These are phyloP conservation scores for Leccinum fibrillosum DNA, from an alignment of 768 basidiomycete species.

Conservation along the genomic window DNA sequence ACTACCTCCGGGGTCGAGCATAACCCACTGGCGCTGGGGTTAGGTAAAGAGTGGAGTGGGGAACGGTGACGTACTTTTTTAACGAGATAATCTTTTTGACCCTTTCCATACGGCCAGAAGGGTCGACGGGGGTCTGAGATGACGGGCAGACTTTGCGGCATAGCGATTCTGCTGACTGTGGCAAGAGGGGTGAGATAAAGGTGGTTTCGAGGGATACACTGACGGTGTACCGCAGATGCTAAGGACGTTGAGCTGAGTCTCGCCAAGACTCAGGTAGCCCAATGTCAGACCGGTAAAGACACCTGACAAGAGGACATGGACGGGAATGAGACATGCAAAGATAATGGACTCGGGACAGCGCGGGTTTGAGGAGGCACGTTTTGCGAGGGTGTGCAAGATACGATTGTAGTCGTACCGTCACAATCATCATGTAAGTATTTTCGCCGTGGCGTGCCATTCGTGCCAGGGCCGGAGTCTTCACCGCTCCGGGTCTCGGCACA, in stretches of 20 bases:
- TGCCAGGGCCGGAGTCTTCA: too few relatives aligned
- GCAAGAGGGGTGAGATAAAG: neutral
- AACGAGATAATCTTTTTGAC: constrained; percentile 83
- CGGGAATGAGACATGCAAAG: constrained; percentile 65
- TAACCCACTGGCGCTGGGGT: constrained; percentile 49
- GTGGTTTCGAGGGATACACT: constrained; percentile 24
- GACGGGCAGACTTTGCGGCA: constrained; percentile 76
- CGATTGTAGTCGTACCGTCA: too few relatives aligned
- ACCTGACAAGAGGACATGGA: constrained; percentile 80
- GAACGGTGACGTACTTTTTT: constrained; percentile 50
- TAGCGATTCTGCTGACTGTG: constrained; percentile 74
- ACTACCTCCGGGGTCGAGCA: constrained; percentile 80
- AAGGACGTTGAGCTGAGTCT: constrained; percentile 86
- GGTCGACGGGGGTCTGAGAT: constrained; percentile 61
- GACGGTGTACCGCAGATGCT: constrained; percentile 82
- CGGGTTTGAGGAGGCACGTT: constrained; percentile 24
- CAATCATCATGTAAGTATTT: too few relatives aligned
- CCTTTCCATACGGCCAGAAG: constrained; percentile 40
- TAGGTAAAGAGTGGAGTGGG: neutral
- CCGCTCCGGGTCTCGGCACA: too few relatives aligned
- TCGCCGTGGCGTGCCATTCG: too few relatives aligned
- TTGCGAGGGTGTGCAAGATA: constrained; percentile 27
- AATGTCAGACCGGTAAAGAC: constrained; percentile 89
- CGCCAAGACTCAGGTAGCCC: constrained; percentile 91
- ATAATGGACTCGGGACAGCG: constrained; percentile 34